Evolutionary conservation across 1,284 basidiomycete species (phyloP).

Genomic region (Peniophora sp.): DNA sequence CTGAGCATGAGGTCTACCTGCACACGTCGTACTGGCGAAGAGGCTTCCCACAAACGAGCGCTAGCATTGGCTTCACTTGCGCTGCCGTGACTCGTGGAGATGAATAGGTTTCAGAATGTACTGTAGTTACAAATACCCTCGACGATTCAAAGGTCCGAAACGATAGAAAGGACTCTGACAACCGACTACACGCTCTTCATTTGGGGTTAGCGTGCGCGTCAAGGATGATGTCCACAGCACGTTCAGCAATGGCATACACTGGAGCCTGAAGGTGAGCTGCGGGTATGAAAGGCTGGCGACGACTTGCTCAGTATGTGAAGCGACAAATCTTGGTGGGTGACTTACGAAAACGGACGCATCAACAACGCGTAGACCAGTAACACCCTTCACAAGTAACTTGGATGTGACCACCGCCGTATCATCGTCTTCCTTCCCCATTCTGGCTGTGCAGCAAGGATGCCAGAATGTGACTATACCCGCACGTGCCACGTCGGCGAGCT

Average conservation of each 20-base stretch:
- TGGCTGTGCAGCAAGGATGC: conserved; percentile 19
- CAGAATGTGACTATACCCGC: conserved; percentile 14
- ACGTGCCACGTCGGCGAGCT: conserved; percentile 12
- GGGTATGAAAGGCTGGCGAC: conserved; percentile 2
- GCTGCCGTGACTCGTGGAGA: too few species aligned
- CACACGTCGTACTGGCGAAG: too few species aligned
- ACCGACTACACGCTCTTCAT: too few species aligned
- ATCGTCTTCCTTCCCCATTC: conserved; percentile 15
- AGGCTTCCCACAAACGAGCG: too few species aligned
- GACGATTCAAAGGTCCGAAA: too few species aligned
- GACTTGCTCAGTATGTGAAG: not conserved
- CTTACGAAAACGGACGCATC: conserved; percentile 28
- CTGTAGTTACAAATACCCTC: too few species aligned
- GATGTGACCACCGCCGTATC: conserved; percentile 24
- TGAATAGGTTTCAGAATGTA: too few species aligned
- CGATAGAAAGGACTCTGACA: too few species aligned
- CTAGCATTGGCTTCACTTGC: too few species aligned
- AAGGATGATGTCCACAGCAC: not conserved
- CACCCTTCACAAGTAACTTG: conserved; percentile 25
- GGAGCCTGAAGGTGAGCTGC: conserved; percentile 3
- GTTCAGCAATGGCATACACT: conserved; percentile 7
- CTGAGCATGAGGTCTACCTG: too few species aligned
- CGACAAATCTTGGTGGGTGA: not conserved
- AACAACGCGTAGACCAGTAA: conserved; percentile 23
- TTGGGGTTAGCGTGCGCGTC: too few species aligned